A percentile compares a stretch with the other conserved stretches of the same genome.
phyloP scores from a whole-genome alignment of 2,329 filamentous ascomycete species.

The Nothopassalora personata region DNA sequence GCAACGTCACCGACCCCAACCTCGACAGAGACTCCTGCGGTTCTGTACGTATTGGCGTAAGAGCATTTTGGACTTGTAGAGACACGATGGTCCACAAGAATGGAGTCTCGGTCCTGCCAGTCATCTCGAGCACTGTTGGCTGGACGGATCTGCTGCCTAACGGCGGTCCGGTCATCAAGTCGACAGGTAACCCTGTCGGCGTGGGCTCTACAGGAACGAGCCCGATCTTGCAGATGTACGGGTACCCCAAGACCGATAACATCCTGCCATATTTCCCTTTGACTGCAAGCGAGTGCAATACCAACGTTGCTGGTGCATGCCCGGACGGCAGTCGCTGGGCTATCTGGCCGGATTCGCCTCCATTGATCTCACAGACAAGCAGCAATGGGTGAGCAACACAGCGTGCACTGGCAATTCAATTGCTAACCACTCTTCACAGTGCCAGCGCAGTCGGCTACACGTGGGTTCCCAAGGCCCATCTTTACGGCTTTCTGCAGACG shows the following conservation, averaged over 20 bases:
- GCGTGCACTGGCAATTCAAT: background rate
- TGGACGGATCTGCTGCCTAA: constrained; percentile 15
- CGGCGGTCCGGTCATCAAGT: constrained; percentile 3
- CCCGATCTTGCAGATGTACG: constrained; percentile 16
- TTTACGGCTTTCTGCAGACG: constrained; percentile 5
- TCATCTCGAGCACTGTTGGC: constrained; percentile 18
- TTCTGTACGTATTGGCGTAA: constrained; percentile 14
- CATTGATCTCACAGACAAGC: constrained; percentile 12
- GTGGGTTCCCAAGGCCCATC: constrained; percentile 16
- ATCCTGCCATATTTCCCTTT: constrained; percentile 12
- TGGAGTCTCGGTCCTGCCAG: constrained; percentile 5
- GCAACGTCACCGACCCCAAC: constrained; percentile 18
- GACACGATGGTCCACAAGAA: constrained; percentile 17
- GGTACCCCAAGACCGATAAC: constrained; percentile 3
- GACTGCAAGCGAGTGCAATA: constrained; percentile 6
- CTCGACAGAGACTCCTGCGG: constrained; percentile 22
- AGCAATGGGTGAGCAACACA: constrained; percentile 3
- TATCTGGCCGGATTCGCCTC: constrained; percentile 20
- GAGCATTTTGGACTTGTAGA: constrained; percentile 24
- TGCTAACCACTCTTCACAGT: background rate
- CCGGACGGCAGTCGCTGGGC: constrained; percentile 16
- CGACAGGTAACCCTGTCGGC: constrained; percentile 4
- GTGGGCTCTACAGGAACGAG: constrained; percentile 15
- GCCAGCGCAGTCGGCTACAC: constrained; percentile 11
- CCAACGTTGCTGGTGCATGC: constrained; percentile 10